These are phyloP conservation scores for Aspergillus nanangensis DNA, from an alignment of 495 filamentous ascomycete species.

Conservation along the genomic window DNA sequence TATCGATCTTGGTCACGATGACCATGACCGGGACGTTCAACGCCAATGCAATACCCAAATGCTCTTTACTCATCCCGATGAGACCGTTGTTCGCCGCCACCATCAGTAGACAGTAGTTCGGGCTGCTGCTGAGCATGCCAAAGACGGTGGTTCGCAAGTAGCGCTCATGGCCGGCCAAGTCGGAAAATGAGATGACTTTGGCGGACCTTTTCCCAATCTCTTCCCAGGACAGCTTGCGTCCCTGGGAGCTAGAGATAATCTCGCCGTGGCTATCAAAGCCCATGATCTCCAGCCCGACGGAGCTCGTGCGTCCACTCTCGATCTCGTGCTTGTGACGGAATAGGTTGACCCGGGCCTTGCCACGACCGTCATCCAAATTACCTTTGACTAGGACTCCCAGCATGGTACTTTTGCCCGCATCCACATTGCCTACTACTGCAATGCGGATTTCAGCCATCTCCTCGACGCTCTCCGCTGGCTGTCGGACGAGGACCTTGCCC, in stretches of 20 bases:
- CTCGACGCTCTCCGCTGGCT: slow-evolving; percentile 67
- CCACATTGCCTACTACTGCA: slow-evolving; percentile 95
- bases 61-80: slow-evolving; percentile 97
- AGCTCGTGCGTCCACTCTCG: slow-evolving; percentile 90
- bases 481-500: slow-evolving; percentile 81
- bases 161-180: slow-evolving; percentile 91
- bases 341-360: slow-evolving; percentile 91
- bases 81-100: slow-evolving; percentile 97
- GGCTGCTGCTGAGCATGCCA: slow-evolving; percentile 87
- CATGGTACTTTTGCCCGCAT: slow-evolving; percentile 97
- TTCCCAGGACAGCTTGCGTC: slow-evolving; percentile 90
- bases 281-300: slow-evolving; percentile 98
- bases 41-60: slow-evolving; percentile 90
- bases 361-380: slow-evolving; percentile 88
- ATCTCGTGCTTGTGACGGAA: slow-evolving; percentile 98
- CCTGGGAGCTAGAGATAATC: slow-evolving; percentile 76
- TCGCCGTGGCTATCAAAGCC: slow-evolving; percentile 90
- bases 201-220: slow-evolving; percentile 92
- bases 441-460: slow-evolving; percentile 94
- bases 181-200: slow-evolving; percentile 96
- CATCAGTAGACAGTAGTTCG: slow-evolving; percentile 97
- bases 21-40: slow-evolving; percentile 98
- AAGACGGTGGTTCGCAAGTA: slow-evolving; percentile 97
- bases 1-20: slow-evolving; percentile 97
- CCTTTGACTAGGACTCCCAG: slow-evolving; percentile 95